phyloP scores from a whole-genome alignment of 1,284 basidiomycete species.

The Leccinum griseonigrum region DNA sequence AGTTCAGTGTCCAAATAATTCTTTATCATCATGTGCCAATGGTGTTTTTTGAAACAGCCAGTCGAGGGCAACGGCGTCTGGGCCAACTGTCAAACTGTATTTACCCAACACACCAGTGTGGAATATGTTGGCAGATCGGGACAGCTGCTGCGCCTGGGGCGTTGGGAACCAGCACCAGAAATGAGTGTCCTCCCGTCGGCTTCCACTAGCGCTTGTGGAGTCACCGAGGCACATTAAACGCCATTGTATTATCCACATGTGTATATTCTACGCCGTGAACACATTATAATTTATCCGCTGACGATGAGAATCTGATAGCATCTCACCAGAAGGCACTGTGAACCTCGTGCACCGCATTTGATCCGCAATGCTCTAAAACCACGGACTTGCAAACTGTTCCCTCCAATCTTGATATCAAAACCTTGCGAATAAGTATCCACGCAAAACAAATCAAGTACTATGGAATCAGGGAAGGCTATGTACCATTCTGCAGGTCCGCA shows the following conservation, averaged over 20 bases:
- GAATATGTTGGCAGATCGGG: background rate
- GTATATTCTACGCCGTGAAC: background rate
- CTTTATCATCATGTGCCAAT: background rate
- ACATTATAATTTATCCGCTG: background rate
- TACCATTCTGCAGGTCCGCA: too few relatives aligned
- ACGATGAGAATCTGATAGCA: background rate
- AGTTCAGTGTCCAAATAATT: background rate
- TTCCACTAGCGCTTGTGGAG: background rate
- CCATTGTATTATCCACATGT: background rate
- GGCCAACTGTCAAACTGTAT: background rate
- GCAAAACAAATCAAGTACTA: background rate
- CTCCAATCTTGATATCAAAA: background rate
- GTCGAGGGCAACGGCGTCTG: background rate
- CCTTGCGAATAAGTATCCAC: background rate
- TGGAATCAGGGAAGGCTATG: background rate
- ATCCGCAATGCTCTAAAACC: background rate
- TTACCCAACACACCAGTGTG: background rate
- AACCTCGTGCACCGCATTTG: background rate
- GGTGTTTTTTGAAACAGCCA: background rate
- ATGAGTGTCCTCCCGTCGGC: background rate
- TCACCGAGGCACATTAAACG: background rate
- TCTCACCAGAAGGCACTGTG: background rate
- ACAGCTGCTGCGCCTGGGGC: background rate
- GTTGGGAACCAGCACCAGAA: background rate
- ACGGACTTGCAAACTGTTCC: background rate